Evolutionary conservation across 2,329 filamentous ascomycete species (phyloP).

Genomic region (Xylariaceae sp.): DNA sequence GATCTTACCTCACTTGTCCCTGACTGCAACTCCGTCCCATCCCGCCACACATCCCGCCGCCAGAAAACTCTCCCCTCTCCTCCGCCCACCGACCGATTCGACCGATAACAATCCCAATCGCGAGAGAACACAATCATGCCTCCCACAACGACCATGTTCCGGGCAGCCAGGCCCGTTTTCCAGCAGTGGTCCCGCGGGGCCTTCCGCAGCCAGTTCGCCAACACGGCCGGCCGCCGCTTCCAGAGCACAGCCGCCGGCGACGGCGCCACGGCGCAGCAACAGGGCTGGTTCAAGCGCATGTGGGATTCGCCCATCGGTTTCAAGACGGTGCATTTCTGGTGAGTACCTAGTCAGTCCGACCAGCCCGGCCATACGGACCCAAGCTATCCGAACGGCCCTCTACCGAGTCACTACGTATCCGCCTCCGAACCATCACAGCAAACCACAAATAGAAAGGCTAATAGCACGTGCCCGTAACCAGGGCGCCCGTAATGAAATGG

Average conservation of each 20-base stretch:
- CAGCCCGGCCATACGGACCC: not conserved
- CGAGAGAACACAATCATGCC: conserved; percentile 36
- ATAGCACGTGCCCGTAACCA: conserved; percentile 33
- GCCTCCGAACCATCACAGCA: not conserved
- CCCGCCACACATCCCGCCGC: not conserved
- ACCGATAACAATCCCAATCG: not conserved
- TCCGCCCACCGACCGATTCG: not conserved
- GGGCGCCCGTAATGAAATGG: conserved; percentile 99
- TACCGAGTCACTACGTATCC: not conserved
- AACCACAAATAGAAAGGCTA: not conserved
- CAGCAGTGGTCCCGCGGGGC: conserved; percentile 50
- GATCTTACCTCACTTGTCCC: not conserved
- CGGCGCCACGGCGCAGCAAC: conserved; percentile 38
- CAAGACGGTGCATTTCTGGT: conserved; percentile 99
- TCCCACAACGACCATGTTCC: conserved; percentile 48
- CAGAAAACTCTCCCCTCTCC: conserved; percentile 15
- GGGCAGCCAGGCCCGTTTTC: conserved; percentile 52
- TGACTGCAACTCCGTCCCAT: not conserved
- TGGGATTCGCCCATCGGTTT: conserved; percentile 77
- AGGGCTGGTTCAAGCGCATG: conserved; percentile 68
- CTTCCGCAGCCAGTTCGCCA: conserved; percentile 43
- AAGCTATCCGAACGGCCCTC: not conserved
- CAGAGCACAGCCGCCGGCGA: conserved; percentile 58
- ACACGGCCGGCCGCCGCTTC: conserved; percentile 57
- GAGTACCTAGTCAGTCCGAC: conserved; percentile 30